These are phyloP conservation scores for Trichothecium roseum DNA, from an alignment of 2,329 filamentous ascomycete species.

Conservation along the genomic window DNA sequence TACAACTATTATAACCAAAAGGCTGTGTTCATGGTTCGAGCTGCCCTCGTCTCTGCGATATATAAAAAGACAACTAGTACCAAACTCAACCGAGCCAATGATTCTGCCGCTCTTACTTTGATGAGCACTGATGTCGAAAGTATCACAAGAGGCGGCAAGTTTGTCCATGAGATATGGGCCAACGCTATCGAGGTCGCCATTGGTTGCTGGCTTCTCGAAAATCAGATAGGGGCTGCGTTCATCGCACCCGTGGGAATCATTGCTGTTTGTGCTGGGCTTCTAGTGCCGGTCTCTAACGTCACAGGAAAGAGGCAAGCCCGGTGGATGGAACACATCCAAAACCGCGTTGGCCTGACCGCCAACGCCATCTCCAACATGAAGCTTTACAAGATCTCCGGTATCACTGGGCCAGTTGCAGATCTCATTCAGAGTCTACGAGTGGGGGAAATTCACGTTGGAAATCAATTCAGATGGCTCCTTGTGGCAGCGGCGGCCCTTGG, in stretches of 20 bases:
- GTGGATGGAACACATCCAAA: slow-evolving; percentile 27
- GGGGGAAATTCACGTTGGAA: slow-evolving; percentile 10
- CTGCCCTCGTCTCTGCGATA: slow-evolving; percentile 19
- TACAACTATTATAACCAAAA: slow-evolving; percentile 28
- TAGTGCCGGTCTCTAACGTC: slow-evolving; percentile 4
- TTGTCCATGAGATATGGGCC: slow-evolving; percentile 30
- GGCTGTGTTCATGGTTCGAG: slow-evolving; percentile 19
- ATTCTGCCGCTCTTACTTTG: slow-evolving; percentile 31
- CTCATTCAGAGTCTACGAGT: slow-evolving; percentile 10
- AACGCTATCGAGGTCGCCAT: slow-evolving; percentile 29
- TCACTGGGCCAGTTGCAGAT: slow-evolving; percentile 12
- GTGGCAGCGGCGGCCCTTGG: slow-evolving; percentile 10
- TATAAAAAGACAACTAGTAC: slow-evolving; percentile 23
- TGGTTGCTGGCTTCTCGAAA: slow-evolving; percentile 34
- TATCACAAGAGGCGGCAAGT: slow-evolving; percentile 20
- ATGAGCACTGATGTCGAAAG: slow-evolving; percentile 38
- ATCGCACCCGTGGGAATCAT: slow-evolving; percentile 34
- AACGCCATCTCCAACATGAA: slow-evolving; percentile 21
- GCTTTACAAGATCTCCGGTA: slow-evolving; percentile 19
- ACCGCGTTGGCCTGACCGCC: slow-evolving; percentile 19
- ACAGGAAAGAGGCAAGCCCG: slow-evolving; percentile 14
- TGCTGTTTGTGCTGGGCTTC: slow-evolving; percentile 9
- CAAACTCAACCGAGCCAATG: slow-evolving; percentile 18
- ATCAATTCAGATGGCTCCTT: slow-evolving; percentile 7
- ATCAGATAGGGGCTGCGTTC: slow-evolving; percentile 35